phyloP scores from a whole-genome alignment of 2,329 filamentous ascomycete species.

The Ophiocordyceps camponoti-rufipedis region DNA sequence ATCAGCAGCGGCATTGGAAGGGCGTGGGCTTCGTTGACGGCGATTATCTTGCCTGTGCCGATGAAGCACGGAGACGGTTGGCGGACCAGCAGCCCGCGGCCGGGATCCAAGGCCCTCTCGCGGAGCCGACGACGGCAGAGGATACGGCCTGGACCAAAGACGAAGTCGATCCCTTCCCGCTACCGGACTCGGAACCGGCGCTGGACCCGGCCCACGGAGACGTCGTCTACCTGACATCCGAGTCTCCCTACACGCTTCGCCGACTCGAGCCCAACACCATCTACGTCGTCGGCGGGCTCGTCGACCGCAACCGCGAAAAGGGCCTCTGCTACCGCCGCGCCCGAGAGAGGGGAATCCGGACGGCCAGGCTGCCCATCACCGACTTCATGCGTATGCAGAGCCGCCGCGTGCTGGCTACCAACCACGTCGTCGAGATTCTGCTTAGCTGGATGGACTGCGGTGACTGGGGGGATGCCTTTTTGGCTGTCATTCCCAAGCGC shows the following conservation, averaged over 20 bases:
- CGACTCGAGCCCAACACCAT: conserved; percentile 73
- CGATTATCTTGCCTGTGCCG: conserved; percentile 54
- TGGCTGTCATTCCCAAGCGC: conserved; percentile 72
- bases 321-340: conserved; percentile 80
- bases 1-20: conserved; percentile 64
- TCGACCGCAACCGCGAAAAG: conserved; percentile 94
- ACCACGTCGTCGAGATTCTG: conserved; percentile 96
- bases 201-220: conserved; percentile 16
- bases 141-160: conserved; percentile 5
- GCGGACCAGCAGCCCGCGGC: neutral
- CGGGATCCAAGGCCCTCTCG: neutral
- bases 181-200: conserved; percentile 14
- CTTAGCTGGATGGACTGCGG: conserved; percentile 75
- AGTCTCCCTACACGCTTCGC: conserved; percentile 72
- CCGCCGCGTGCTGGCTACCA: conserved; percentile 73
- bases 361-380: conserved; percentile 85
- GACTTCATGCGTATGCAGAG: conserved; percentile 85
- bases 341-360: conserved; percentile 55
- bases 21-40: conserved; percentile 54
- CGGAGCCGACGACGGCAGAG: neutral
- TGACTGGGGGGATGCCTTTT: conserved; percentile 82
- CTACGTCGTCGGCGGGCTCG: conserved; percentile 85
- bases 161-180: conserved; percentile 12
- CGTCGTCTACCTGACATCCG: conserved; percentile 78
- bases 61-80: conserved; percentile 52